Conservation (phyloP, 2,329 filamentous ascomycete species). For the Leptosphaerulina australis region DNA sequence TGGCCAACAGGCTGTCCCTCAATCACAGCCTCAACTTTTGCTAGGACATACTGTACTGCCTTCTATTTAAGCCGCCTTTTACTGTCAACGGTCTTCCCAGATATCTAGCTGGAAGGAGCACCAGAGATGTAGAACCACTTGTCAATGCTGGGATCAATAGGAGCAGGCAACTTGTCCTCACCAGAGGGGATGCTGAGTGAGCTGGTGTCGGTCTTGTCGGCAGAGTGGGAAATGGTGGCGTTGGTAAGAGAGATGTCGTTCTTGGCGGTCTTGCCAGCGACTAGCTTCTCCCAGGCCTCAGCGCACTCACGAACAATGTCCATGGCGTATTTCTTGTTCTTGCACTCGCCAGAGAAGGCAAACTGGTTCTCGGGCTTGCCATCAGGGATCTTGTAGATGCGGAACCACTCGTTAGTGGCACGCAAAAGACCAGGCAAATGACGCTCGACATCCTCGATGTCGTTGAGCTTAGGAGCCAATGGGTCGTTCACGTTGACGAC, state of each 20-base stretch:
- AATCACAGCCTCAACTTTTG: background rate
- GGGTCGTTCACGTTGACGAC: constrained; percentile 99
- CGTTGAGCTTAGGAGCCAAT: constrained; percentile 93
- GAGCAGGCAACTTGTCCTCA: constrained; percentile 81
- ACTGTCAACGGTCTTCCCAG: background rate
- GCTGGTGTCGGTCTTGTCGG: constrained; percentile 70
- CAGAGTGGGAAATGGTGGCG: constrained; percentile 74
- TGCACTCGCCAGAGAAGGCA: constrained; percentile 99
- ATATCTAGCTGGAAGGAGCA: constrained; percentile 66
- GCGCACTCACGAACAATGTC: constrained; percentile 95
- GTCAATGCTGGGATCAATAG: constrained; percentile 95
- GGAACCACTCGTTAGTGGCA: constrained; percentile 99
- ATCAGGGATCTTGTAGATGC: constrained; percentile 99
- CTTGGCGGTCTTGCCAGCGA: constrained; percentile 82
- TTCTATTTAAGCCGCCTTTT: constrained; percentile 3
- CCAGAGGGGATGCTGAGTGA: constrained; percentile 77
- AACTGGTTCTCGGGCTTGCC: constrained; percentile 99
- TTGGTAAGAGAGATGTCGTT: constrained; percentile 84
- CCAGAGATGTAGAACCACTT: constrained; percentile 99
- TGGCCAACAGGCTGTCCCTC: constrained; percentile 16
- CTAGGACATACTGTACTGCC: background rate
- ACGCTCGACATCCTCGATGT: constrained; percentile 98
- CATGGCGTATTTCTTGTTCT: constrained; percentile 99
- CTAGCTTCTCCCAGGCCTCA: constrained; percentile 96
- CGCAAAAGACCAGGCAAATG: constrained; percentile 96